A percentile compares a stretch with the other conserved stretches of the same genome.
These are phyloP conservation scores for Calamus simplicifolius DNA, from an alignment of 176 grass and related monocot species.

Conservation along the genomic window DNA sequence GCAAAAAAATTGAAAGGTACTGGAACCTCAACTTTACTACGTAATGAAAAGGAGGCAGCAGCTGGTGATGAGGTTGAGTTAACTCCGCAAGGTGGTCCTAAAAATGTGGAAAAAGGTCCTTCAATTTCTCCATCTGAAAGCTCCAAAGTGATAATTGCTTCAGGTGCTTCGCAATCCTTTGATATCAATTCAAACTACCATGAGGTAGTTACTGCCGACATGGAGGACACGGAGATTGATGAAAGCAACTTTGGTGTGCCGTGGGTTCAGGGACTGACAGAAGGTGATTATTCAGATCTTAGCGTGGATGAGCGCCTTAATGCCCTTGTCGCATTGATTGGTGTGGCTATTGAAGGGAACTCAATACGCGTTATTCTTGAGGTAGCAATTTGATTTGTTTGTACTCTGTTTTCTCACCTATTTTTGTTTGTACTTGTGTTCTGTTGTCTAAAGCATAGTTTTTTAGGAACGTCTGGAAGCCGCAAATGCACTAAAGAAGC, in stretches of 20 bases:
- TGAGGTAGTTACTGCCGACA: conserved; percentile 31
- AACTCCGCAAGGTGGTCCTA: conserved; percentile 9
- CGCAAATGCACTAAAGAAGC: conserved; percentile 90
- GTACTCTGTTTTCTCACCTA: conserved; percentile 3
- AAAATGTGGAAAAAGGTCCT: conserved; percentile 28
- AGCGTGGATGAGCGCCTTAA: conserved; percentile 83
- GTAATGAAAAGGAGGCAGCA: conserved; percentile 20
- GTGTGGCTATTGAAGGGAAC: conserved; percentile 80
- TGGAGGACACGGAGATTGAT: conserved; percentile 62
- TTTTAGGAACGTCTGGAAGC: conserved; percentile 87
- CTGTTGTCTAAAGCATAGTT: conserved; percentile 10
- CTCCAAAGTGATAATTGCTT: conserved; percentile 24
- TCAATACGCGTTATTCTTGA: conserved; percentile 49
- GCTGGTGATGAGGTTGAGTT: conserved; percentile 7
- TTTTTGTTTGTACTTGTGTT: conserved; percentile 13
- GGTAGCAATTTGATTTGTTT: conserved; percentile 9
- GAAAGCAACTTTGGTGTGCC: conserved; percentile 73
- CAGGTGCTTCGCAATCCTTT: conserved; percentile 22
- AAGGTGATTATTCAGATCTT: conserved; percentile 86
- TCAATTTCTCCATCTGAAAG: conserved; percentile 26
- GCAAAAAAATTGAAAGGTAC: conserved; percentile 23
- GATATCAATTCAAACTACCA: conserved; percentile 37
- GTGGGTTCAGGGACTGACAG: conserved; percentile 81
- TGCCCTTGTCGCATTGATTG: conserved; percentile 73
- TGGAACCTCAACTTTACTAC: conserved; percentile 11